Evolutionary conservation across 768 basidiomycete species (phyloP).

Genomic region (Tricholoma matsutake): DNA sequence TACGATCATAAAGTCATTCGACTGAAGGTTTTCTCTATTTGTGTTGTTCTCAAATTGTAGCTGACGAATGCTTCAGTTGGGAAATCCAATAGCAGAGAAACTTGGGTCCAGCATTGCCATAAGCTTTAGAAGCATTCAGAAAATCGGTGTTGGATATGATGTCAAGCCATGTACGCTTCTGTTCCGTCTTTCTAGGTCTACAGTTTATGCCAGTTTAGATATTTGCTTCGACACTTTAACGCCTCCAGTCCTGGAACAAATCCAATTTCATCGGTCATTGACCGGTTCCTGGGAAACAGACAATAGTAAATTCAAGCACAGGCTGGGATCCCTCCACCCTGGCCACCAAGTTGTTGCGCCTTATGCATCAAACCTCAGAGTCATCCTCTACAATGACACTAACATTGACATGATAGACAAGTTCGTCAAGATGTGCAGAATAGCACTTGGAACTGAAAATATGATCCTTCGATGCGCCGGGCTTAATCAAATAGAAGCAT

Average conservation of each 20-base stretch:
- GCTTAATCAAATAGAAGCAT: conserved; percentile 47
- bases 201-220: conserved; percentile 36
- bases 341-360: conserved; percentile 60
- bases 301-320: conserved; percentile 47
- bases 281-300: conserved; percentile 39
- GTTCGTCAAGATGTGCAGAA: conserved; percentile 53
- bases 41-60: conserved; percentile 11
- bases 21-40: conserved; percentile 42
- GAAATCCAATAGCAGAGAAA: conserved; percentile 51
- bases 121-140: conserved; percentile 54
- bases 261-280: conserved; percentile 52
- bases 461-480: conserved; percentile 30
- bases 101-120: conserved; percentile 50
- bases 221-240: conserved; percentile 65
- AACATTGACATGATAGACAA: conserved; percentile 42
- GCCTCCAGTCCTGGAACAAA: conserved; percentile 61
- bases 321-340: conserved; percentile 56
- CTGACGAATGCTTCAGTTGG: conserved; percentile 44
- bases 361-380: conserved; percentile 68
- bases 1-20: conserved; percentile 68
- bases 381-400: conserved; percentile 52
- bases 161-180: conserved; percentile 57
- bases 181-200: conserved; percentile 1
- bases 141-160: conserved; percentile 60
- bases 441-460: conserved; percentile 35